Conservation (phyloP, 2,329 filamentous ascomycete genomes). For the Cordyceps tenuipes region DNA sequence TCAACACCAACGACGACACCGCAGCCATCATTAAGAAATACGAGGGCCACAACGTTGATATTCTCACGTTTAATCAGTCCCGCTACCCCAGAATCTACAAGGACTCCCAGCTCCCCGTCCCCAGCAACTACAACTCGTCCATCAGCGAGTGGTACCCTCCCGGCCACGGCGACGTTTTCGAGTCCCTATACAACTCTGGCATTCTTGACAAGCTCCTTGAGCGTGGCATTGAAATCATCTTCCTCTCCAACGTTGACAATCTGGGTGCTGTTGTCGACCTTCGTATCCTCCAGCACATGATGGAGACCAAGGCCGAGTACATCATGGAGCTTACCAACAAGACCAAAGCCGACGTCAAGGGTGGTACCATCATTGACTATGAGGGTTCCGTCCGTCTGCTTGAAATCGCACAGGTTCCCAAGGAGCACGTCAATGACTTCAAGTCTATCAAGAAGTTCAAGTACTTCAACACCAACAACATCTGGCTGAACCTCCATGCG, state of each 20-base stretch:
- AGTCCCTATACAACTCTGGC: slow-evolving; percentile 98
- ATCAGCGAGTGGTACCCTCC: slow-evolving; percentile 98
- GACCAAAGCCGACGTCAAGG: slow-evolving; percentile 99
- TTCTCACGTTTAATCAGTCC: slow-evolving; percentile 99
- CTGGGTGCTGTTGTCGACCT: slow-evolving; percentile 95
- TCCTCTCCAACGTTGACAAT: slow-evolving; percentile 99
- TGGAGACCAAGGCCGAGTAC: slow-evolving; percentile 93
- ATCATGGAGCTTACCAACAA: slow-evolving; percentile 99
- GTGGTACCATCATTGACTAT: slow-evolving; percentile 99
- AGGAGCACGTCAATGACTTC: slow-evolving; percentile 99
- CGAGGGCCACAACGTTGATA: slow-evolving; percentile 98
- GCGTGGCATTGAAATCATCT: slow-evolving; percentile 93
- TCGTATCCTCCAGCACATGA: slow-evolving; percentile 98
- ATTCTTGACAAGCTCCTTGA: slow-evolving; percentile 94
- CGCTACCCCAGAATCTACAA: slow-evolving; percentile 96
- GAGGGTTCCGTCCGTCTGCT: slow-evolving; percentile 93
- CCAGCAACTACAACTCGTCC: slow-evolving; percentile 77
- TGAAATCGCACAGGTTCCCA: slow-evolving; percentile 98
- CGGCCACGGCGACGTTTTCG: slow-evolving; percentile 98
- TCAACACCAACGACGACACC: slow-evolving; percentile 98
- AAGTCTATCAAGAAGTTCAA: slow-evolving; percentile 99
- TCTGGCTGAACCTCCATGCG: slow-evolving; percentile 97
- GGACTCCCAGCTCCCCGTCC: slow-evolving; percentile 92
- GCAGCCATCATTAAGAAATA: slow-evolving; percentile 99
- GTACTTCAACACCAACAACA: slow-evolving; percentile 99